phyloP scores from a whole-genome alignment of 805 yeast species.

The Cyberlindnera saturnus region DNA sequence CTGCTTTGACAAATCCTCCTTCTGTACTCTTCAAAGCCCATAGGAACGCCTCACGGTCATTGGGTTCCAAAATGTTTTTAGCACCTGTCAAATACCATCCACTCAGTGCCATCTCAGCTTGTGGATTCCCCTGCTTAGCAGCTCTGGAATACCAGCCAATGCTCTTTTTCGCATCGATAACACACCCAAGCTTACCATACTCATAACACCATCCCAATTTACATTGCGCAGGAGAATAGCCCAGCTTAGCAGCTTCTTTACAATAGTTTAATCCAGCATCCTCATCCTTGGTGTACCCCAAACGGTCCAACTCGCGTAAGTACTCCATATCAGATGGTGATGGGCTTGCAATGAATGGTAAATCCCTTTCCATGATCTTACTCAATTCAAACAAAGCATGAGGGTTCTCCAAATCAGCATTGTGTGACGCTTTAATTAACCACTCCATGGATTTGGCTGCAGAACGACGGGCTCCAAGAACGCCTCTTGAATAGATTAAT shows the following conservation, averaged over 20 bases:
- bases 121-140: constrained; percentile 53
- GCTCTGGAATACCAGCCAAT: constrained; percentile 72
- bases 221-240: constrained; percentile 63
- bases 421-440: constrained; percentile 43
- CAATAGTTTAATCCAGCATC: constrained; percentile 45
- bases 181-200: constrained; percentile 52
- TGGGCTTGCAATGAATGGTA: constrained; percentile 17
- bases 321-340: constrained; percentile 24
- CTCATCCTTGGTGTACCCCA: constrained; percentile 29
- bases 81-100: constrained; percentile 79
- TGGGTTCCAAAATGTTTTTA: constrained; percentile 42
- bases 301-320: constrained; percentile 27
- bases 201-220: constrained; percentile 69
- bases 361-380: constrained; percentile 43
- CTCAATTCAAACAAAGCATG: constrained; percentile 58
- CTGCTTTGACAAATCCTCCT: constrained; percentile 54
- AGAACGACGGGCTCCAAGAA: constrained; percentile 32
- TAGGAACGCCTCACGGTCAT: constrained; percentile 58
- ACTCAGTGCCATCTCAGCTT: constrained; percentile 65
- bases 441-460: constrained; percentile 42
- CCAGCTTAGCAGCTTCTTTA: constrained; percentile 51
- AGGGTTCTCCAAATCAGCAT: constrained; percentile 39
- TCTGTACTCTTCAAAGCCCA: constrained; percentile 64
- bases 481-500: constrained; percentile 50
- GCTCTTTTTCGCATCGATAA: constrained; percentile 49